Conservation (phyloP, 2,329 filamentous ascomycete genomes). For the Beauveria caledonica region DNA sequence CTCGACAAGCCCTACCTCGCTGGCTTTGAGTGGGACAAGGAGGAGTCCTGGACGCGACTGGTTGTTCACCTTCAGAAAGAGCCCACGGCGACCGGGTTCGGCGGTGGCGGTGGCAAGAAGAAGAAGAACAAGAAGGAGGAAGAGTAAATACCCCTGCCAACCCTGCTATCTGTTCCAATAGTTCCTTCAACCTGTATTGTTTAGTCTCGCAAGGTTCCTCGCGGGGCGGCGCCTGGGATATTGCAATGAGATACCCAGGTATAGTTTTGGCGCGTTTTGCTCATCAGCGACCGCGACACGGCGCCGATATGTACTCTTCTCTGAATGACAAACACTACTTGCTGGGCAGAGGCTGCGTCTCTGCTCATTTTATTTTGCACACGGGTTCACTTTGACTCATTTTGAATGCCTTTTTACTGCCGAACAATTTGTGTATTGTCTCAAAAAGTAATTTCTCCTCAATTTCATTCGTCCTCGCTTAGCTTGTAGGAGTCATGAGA, state of each 20-base stretch:
- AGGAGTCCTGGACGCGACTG: conserved; percentile 82
- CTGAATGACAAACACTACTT: conserved; percentile 15
- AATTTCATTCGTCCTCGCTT: background rate
- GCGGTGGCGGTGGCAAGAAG: conserved; percentile 36
- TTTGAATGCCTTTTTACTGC: background rate
- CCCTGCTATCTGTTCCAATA: conserved; percentile 33
- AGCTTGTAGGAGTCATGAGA: background rate
- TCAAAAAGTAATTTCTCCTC: background rate
- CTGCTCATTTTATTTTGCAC: background rate
- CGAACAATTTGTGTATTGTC: too few relatives aligned
- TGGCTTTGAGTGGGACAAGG: conserved; percentile 94
- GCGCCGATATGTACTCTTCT: conserved; percentile 21
- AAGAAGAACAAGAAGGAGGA: conserved; percentile 61
- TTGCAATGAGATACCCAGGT: conserved; percentile 32
- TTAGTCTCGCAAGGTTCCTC: conserved; percentile 31
- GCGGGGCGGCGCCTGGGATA: conserved; percentile 35
- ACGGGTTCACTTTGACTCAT: background rate
- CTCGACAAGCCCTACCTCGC: conserved; percentile 78
- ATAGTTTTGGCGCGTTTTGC: conserved; percentile 24
- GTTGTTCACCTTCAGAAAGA: conserved; percentile 78
- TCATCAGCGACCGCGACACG: conserved; percentile 20
- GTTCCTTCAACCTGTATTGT: conserved; percentile 28
- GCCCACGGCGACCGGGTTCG: conserved; percentile 42
- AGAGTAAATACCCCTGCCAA: conserved; percentile 18
- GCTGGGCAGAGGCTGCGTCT: conserved; percentile 2